Evolutionary conservation across 2,329 filamentous ascomycete species (phyloP).

Genomic region (Cercospora canescens): DNA sequence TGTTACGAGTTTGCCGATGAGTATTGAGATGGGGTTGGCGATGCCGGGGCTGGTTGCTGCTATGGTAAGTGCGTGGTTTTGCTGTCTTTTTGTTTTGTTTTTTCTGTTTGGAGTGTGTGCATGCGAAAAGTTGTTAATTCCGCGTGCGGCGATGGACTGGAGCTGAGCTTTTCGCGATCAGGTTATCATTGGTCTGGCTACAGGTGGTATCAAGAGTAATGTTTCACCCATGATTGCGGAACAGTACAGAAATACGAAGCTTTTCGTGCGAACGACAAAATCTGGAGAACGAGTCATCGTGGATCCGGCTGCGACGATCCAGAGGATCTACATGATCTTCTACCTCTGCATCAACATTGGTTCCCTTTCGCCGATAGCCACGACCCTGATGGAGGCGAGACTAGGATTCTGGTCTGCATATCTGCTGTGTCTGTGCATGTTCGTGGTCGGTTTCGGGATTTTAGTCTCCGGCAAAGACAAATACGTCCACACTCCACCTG

Average conservation of each 20-base stretch:
- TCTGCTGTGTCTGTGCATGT: slow-evolving; percentile 61
- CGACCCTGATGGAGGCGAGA: slow-evolving; percentile 63
- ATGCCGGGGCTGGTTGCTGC: slow-evolving; percentile 64
- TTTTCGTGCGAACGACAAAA: slow-evolving; percentile 40
- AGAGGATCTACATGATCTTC: slow-evolving; percentile 27
- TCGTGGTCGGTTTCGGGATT: slow-evolving; percentile 59
- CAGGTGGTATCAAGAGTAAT: slow-evolving; percentile 78
- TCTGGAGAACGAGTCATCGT: slow-evolving; percentile 47
- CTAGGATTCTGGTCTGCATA: slow-evolving; percentile 67
- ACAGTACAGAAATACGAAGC: slow-evolving; percentile 40
- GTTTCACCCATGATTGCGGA: slow-evolving; percentile 55
- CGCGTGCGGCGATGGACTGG: no score
- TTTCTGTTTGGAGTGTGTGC: no score
- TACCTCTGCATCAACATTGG: slow-evolving; percentile 66
- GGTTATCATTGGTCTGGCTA: slow-evolving; percentile 68
- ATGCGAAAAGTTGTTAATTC: neutral
- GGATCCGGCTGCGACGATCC: slow-evolving; percentile 47
- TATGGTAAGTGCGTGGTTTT: slow-evolving; percentile 37
- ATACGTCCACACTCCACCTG: slow-evolving; percentile 65
- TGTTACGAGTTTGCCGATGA: slow-evolving; percentile 61
- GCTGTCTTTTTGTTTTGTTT: neutral
- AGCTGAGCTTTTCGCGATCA: neutral
- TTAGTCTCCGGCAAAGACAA: slow-evolving; percentile 41
- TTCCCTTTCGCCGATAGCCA: slow-evolving; percentile 52
- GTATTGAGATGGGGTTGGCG: slow-evolving; percentile 60